Percentiles rank a stretch among this genome's conserved stretches.
Conservation (phyloP, 805 yeast species). For the Osmozyma mogii region DNA sequence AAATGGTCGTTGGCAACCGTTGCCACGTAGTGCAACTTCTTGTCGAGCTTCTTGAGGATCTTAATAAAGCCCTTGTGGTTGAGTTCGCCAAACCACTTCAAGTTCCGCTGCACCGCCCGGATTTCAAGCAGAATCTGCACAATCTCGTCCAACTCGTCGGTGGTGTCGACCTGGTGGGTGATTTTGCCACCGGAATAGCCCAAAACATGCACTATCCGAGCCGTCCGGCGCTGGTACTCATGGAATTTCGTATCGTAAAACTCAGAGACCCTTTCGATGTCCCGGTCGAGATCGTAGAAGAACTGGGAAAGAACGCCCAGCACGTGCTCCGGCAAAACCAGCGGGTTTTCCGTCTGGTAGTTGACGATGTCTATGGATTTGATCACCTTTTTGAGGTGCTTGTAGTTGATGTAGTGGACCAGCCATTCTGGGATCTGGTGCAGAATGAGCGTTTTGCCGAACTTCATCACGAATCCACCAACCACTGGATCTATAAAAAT, state of each 20-base stretch:
- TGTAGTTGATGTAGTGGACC: slow-evolving; percentile 75
- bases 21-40: slow-evolving; percentile 40
- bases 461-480: slow-evolving; percentile 59
- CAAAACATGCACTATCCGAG: slow-evolving; percentile 32
- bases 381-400: slow-evolving; percentile 72
- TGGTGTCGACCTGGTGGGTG: slow-evolving; percentile 26
- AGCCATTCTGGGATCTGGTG: slow-evolving; percentile 97
- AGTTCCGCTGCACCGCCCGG: slow-evolving; percentile 66
- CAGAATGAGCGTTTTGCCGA: slow-evolving; percentile 67
- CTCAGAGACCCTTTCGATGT: slow-evolving; percentile 72
- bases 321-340: slow-evolving; percentile 24
- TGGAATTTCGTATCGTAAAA: slow-evolving; percentile 66
- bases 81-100: slow-evolving; percentile 91
- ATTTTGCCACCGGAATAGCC: slow-evolving; percentile 20
- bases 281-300: slow-evolving; percentile 71
- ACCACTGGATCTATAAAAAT: no score
- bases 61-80: slow-evolving; percentile 85
- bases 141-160: slow-evolving; percentile 35
- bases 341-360: slow-evolving; percentile 17
- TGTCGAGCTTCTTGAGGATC: slow-evolving; percentile 85
- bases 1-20: slow-evolving; percentile 16
- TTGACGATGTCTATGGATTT: slow-evolving; percentile 50
- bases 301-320: slow-evolving; percentile 51
- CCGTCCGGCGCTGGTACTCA: slow-evolving; percentile 68
- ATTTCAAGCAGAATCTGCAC: slow-evolving; percentile 60